A percentile compares a stretch with the other conserved stretches of the same genome.
phyloP scores from a whole-genome alignment of 1,139 yeast genomes.

The Scheffersomyces segobiensis region DNA sequence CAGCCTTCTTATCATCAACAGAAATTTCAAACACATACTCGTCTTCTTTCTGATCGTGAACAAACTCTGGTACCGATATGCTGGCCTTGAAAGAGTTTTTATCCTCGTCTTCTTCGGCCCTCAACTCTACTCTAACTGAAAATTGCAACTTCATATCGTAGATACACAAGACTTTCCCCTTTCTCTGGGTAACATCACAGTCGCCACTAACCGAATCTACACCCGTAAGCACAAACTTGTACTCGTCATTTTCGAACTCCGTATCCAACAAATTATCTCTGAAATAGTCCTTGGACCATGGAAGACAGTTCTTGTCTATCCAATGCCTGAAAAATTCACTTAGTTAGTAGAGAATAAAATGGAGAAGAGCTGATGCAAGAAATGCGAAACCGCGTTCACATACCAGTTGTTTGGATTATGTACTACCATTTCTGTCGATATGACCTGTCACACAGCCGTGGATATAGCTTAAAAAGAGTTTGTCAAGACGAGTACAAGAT shows the following conservation, averaged over 20 bases:
- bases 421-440: conserved; percentile 53
- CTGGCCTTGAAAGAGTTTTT: conserved; percentile 19
- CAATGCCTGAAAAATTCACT: conserved; percentile 59
- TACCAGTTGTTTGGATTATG: conserved; percentile 84
- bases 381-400: conserved; percentile 20
- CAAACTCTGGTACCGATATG: conserved; percentile 60
- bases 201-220: conserved; percentile 62
- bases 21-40: conserved; percentile 59
- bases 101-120: conserved; percentile 21
- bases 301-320: conserved; percentile 77
- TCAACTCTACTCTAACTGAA: conserved; percentile 34
- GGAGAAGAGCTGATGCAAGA: not conserved
- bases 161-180: conserved; percentile 75
- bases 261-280: conserved; percentile 42
- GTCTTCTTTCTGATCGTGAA: conserved; percentile 69
- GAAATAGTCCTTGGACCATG: conserved; percentile 70
- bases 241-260: conserved; percentile 32
- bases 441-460: not conserved
- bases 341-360: conserved; percentile 10
- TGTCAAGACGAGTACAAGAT: not conserved
- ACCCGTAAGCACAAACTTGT: conserved; percentile 34
- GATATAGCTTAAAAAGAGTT: not conserved
- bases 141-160: conserved; percentile 63
- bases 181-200: conserved; percentile 79
- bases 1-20: conserved; percentile 29